These are phyloP conservation scores for Lipomyces yamadae DNA, from an alignment of 805 yeast genomes.

Conservation along the genomic window DNA sequence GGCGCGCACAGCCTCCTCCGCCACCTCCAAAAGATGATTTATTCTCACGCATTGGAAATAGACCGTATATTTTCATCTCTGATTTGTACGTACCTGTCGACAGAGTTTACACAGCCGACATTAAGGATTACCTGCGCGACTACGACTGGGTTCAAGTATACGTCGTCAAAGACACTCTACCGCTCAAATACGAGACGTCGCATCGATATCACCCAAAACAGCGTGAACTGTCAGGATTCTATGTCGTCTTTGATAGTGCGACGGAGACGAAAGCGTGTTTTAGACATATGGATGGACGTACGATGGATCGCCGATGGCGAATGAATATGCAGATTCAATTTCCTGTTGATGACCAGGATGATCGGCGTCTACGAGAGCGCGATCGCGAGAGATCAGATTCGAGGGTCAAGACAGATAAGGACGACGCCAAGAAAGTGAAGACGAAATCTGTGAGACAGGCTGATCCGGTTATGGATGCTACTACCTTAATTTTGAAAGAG, in stretches of 20 bases:
- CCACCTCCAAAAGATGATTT: conserved; percentile 11
- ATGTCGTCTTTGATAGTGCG: conserved; percentile 65
- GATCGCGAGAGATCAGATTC: neutral
- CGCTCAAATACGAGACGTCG: conserved; percentile 10
- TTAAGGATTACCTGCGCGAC: conserved; percentile 61
- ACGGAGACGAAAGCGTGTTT: conserved; percentile 66
- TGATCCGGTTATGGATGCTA: conserved; percentile 62
- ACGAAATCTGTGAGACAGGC: conserved; percentile 33
- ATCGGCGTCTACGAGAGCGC: neutral
- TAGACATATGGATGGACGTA: conserved; percentile 62
- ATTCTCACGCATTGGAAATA: conserved; percentile 28
- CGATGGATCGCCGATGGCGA: conserved; percentile 50
- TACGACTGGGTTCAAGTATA: conserved; percentile 71
- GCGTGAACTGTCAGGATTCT: conserved; percentile 68
- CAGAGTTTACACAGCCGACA: conserved; percentile 57
- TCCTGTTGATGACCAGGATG: conserved; percentile 15
- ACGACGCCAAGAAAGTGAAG: conserved; percentile 34
- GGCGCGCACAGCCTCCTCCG: neutral
- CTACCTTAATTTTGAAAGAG: conserved; percentile 62
- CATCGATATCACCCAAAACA: conserved; percentile 19
- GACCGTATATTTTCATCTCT: conserved; percentile 41
- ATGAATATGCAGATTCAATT: conserved; percentile 60
- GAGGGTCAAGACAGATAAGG: neutral
- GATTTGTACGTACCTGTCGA: conserved; percentile 41
- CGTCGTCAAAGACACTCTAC: conserved; percentile 18